These are phyloP conservation scores for Phanerodontia chrysosporium DNA, from an alignment of 768 basidiomycete genomes.

Conservation along the genomic window DNA sequence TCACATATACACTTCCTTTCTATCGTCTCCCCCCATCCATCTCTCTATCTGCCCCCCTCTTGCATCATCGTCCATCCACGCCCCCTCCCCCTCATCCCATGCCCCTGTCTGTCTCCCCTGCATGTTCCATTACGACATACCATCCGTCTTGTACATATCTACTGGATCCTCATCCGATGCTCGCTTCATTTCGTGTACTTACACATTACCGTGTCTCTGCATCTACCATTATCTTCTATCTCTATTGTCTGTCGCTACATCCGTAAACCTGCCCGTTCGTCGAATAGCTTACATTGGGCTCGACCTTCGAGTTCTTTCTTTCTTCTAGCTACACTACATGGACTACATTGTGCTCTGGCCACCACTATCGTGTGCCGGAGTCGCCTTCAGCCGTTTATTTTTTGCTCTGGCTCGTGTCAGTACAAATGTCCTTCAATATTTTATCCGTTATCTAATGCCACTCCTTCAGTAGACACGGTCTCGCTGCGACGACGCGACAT, in stretches of 20 bases:
- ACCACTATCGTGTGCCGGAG: too few species aligned
- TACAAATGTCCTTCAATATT: too few species aligned
- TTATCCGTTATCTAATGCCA: too few species aligned
- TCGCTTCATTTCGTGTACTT: background rate
- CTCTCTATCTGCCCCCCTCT: background rate
- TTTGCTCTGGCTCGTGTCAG: too few species aligned
- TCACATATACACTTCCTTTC: background rate
- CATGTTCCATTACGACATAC: background rate
- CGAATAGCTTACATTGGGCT: background rate
- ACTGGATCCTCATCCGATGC: background rate
- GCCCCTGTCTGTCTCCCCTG: background rate
- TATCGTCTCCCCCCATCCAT: background rate
- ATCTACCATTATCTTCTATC: background rate
- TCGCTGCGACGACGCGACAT: too few species aligned
- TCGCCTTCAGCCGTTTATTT: too few species aligned
- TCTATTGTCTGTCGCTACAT: background rate
- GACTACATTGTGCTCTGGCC: too few species aligned
- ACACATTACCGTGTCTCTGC: background rate
- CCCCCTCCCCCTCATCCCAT: background rate
- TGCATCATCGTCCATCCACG: background rate
- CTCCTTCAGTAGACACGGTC: too few species aligned
- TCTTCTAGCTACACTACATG: too few species aligned
- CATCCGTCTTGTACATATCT: background rate
- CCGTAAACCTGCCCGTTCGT: background rate
- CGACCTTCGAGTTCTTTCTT: background rate